Conservation (phyloP, 305 asterid genomes). For the Rubia tinctorum region DNA sequence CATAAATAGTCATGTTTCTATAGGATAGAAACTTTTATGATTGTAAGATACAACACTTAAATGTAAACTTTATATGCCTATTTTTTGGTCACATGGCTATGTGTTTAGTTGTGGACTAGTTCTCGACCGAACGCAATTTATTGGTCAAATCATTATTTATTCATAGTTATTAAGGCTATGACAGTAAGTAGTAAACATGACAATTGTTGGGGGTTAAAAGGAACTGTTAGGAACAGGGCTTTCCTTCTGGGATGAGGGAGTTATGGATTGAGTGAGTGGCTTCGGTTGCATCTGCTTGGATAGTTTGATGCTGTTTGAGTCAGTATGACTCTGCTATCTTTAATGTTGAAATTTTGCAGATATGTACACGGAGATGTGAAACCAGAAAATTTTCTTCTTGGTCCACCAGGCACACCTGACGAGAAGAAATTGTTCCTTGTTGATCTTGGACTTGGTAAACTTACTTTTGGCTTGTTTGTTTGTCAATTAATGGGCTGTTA, state of each 20-base stretch:
- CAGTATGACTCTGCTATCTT: no score
- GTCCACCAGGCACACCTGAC: slow-evolving; percentile 68
- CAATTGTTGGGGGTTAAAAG: neutral
- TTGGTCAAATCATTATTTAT: no score
- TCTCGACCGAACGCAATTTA: no score
- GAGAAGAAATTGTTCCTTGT: slow-evolving; percentile 77
- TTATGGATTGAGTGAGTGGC: neutral
- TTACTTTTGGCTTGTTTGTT: slow-evolving; percentile 9
- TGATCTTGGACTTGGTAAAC: slow-evolving; percentile 89
- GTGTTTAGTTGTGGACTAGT: no score
- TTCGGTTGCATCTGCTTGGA: neutral
- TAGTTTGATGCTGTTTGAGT: neutral
- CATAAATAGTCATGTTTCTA: neutral
- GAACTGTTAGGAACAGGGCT: neutral
- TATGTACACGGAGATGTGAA: slow-evolving; percentile 89
- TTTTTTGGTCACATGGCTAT: no score
- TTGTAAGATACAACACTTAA: neutral
- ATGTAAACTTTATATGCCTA: no score
- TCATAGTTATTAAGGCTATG: no score
- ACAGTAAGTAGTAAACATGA: no score
- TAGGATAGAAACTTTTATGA: neutral
- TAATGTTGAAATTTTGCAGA: slow-evolving; percentile 28
- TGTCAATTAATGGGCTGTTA: neutral
- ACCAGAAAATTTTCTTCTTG: slow-evolving; percentile 90
- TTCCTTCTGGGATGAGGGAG: neutral